Percentiles rank a stretch among this genome's conserved stretches.
Evolutionary conservation across 306 rosid genomes (phyloP).

Genomic region (Gillenia trifoliata): DNA sequence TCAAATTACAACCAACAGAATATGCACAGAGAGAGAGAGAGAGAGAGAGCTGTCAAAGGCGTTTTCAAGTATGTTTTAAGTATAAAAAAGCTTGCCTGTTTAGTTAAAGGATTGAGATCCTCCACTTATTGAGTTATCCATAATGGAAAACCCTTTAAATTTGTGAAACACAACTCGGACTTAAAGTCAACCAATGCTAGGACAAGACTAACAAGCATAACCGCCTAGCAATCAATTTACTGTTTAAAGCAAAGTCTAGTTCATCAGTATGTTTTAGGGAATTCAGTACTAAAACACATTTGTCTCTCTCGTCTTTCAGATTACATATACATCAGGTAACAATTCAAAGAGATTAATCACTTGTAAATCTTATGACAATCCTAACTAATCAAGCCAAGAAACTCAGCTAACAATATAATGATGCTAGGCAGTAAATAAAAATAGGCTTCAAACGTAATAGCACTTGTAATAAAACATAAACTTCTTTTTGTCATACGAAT

Average conservation of each 20-base stretch:
- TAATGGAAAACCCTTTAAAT: too few relatives aligned
- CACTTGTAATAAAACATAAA: neutral
- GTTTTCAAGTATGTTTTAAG: too few relatives aligned
- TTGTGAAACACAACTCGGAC: too few relatives aligned
- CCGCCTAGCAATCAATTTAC: neutral
- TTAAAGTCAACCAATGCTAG: too few relatives aligned
- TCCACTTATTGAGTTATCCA: too few relatives aligned
- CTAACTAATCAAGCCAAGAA: neutral
- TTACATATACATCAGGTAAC: neutral
- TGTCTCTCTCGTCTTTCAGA: neutral
- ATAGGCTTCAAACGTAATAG: neutral
- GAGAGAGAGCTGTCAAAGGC: too few relatives aligned
- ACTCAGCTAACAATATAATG: neutral
- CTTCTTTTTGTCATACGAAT: neutral
- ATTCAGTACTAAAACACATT: neutral
- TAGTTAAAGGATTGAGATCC: too few relatives aligned
- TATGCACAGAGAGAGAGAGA: too few relatives aligned
- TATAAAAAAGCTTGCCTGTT: too few relatives aligned
- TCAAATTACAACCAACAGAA: too few relatives aligned
- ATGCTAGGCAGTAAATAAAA: too few relatives aligned
- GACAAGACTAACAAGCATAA: too few relatives aligned
- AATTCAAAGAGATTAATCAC: neutral
- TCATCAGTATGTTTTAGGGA: neutral
- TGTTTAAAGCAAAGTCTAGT: neutral
- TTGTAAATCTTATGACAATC: neutral